Percentiles rank a stretch among this genome's conserved stretches.
Evolutionary conservation across 2,329 filamentous ascomycete species (phyloP).

Genomic region (Parastagonospora nodorum): DNA sequence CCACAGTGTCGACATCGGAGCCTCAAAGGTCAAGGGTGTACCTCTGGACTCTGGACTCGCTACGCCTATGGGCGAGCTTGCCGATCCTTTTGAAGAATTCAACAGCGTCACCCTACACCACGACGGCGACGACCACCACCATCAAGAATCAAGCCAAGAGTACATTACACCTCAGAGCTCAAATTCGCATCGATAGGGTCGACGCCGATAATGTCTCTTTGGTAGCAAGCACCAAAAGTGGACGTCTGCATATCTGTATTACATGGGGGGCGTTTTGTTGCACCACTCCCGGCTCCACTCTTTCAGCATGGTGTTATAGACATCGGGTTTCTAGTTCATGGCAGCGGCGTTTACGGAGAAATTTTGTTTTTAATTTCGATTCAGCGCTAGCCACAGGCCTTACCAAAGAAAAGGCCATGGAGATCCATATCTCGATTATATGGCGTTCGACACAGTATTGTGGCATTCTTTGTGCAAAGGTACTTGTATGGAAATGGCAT

Average conservation of each 20-base stretch:
- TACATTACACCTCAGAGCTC: slow-evolving; percentile 29
- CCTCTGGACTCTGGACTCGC: slow-evolving; percentile 83
- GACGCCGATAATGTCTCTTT: neutral
- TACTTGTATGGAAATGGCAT: neutral
- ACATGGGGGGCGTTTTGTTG: slow-evolving; percentile 25
- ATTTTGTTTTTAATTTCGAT: slow-evolving; percentile 11
- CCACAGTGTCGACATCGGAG: slow-evolving; percentile 81
- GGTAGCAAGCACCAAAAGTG: slow-evolving; percentile 1
- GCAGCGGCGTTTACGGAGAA: slow-evolving; percentile 25
- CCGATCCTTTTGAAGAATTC: slow-evolving; percentile 97
- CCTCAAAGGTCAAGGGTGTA: slow-evolving; percentile 70
- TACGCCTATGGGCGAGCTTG: slow-evolving; percentile 79
- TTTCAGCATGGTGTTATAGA: slow-evolving; percentile 29
- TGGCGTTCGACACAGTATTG: slow-evolving; percentile 17
- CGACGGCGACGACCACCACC: slow-evolving; percentile 77
- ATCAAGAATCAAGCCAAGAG: slow-evolving; percentile 24
- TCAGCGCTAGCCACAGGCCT: slow-evolving; percentile 2
- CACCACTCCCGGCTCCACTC: slow-evolving; percentile 37
- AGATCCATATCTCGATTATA: slow-evolving; percentile 13
- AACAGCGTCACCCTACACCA: slow-evolving; percentile 98
- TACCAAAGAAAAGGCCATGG: neutral
- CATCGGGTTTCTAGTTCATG: slow-evolving; percentile 15
- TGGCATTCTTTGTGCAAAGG: slow-evolving; percentile 7
- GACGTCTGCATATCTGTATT: slow-evolving; percentile 6
- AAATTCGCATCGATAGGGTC: slow-evolving; percentile 28